Evolutionary conservation across 495 filamentous ascomycete species (phyloP), one percentile per base, ranked within the genome.

Genomic region (Chaetomium cochliodes): DNA sequence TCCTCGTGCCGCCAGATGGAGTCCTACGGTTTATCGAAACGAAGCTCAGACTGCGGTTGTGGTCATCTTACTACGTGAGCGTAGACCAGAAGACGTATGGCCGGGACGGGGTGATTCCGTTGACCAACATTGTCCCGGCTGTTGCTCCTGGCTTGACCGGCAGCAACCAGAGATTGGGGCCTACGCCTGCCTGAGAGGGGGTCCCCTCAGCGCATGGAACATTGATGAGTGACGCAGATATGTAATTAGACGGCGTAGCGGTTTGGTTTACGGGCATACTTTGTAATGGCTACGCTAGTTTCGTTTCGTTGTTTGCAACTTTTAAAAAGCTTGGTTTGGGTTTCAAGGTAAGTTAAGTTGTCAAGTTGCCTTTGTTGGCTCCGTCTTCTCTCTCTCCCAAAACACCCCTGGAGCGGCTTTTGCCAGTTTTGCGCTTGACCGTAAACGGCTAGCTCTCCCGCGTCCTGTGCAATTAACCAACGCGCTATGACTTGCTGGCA

Each of bases 61-160:
- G 90, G 62, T 76, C 96, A 44, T 92, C 92, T 18, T 89, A 93
- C 76, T 97, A 96, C 70, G 87, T 97, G 18, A 92, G 89, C 22
- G 86, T 97, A 15, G 92, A 97, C 71, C 92, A 96, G 73, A 96
- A 96, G 84, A 96, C 90, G n/a, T 96, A 92, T 71, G 92, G 92
- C n/a, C 84, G 92, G 54, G 96, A 93, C 71, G 92, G 92, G 0
- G 90, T 97, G 20, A 78, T 97, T 23, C 92, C 92, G 2, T 85
- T 86, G 0, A 80, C 79, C 33, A 78, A 75, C 51, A 63, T 75
- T 3, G 69, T 73, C 41, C 53, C 73, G 5, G 65, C 59, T 13
- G 50, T 67, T 18, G 80, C 85, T 0, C 76, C 89, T 77, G 83
- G 79, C 54, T 84, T 86, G 65, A 72, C 86, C 50, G 88, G 85